phyloP scores from a whole-genome alignment of 148 eudicot species.

The Rhododendron kiyosumense region DNA sequence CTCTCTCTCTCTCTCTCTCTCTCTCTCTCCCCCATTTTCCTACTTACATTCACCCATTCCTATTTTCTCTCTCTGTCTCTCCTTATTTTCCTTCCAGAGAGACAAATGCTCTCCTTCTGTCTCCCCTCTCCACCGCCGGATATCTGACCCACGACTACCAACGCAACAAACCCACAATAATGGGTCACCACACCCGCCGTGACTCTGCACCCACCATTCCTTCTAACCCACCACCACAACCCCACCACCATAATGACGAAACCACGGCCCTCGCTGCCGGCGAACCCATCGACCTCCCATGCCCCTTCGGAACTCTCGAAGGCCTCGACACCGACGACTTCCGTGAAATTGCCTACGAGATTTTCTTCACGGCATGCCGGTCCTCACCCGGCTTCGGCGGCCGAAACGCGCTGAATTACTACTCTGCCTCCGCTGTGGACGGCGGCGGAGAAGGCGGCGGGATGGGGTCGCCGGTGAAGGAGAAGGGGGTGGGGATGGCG shows the following conservation, averaged over 20 bases:
- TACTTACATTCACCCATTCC: too few species aligned
- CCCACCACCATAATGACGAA: background rate
- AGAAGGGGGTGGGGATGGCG: slow-evolving; percentile 74
- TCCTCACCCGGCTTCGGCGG: slow-evolving; percentile 94
- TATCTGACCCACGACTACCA: slow-evolving; percentile 13
- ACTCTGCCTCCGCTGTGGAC: slow-evolving; percentile 27
- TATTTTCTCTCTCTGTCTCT: slow-evolving; percentile 3
- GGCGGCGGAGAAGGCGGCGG: slow-evolving; percentile 18
- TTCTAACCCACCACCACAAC: slow-evolving; percentile 9
- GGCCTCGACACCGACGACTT: slow-evolving; percentile 60
- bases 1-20: slow-evolving; percentile 33
- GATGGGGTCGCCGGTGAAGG: slow-evolving; percentile 30
- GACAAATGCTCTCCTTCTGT: slow-evolving; percentile 34
- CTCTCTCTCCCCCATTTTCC: background rate
- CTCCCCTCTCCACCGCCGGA: slow-evolving; percentile 34
- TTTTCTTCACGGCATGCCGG: slow-evolving; percentile 87
- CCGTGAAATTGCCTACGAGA: slow-evolving; percentile 79
- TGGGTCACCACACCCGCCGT: slow-evolving; percentile 36
- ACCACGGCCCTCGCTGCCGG: slow-evolving; percentile 3
- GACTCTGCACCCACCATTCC: slow-evolving; percentile 25
- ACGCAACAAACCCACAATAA: slow-evolving; percentile 4
- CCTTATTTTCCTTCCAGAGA: background rate
- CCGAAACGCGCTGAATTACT: slow-evolving; percentile 30
- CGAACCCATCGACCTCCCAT: slow-evolving; percentile 28
- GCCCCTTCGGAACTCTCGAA: slow-evolving; percentile 54